Evolutionary conservation across 2,329 filamentous ascomycete species (phyloP).

Genomic region (Fusarium aywerte): DNA sequence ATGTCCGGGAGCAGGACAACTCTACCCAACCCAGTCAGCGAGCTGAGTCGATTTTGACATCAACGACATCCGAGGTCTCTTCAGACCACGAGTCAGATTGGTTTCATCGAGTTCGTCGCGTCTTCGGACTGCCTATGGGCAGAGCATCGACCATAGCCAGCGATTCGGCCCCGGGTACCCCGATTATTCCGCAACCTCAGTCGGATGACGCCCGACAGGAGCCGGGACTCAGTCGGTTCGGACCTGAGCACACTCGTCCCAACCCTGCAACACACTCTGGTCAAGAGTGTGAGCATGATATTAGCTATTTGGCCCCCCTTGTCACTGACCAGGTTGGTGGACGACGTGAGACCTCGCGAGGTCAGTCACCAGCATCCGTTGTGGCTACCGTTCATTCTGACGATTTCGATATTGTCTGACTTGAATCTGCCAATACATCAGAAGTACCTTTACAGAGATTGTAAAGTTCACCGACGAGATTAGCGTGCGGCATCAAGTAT

Average conservation of each 20-base stretch:
- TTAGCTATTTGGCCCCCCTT: not conserved
- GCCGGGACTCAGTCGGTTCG: not conserved
- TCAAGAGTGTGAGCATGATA: not conserved
- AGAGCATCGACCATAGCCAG: conserved; percentile 52
- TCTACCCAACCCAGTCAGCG: not conserved
- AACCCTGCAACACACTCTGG: not conserved
- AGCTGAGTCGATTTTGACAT: not conserved
- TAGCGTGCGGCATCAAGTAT: not conserved
- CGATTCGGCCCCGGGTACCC: conserved; percentile 35
- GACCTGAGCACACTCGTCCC: not conserved
- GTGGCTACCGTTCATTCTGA: conserved; percentile 53
- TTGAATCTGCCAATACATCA: not conserved
- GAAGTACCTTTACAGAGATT: not conserved
- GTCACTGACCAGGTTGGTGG: not conserved
- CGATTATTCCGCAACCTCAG: not conserved
- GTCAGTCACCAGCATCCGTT: conserved; percentile 44
- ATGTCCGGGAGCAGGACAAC: not conserved
- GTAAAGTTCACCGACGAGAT: not conserved
- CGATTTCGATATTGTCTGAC: conserved; percentile 45
- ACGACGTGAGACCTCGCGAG: not conserved
- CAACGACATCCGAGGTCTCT: not conserved
- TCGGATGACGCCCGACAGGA: not conserved
- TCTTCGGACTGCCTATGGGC: conserved; percentile 48
- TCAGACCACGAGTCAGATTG: conserved; percentile 36
- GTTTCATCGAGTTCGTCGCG: conserved; percentile 45